These are phyloP conservation scores for Chrysoporthe cubensis DNA, from an alignment of 2,329 filamentous ascomycete species.

Conservation along the genomic window DNA sequence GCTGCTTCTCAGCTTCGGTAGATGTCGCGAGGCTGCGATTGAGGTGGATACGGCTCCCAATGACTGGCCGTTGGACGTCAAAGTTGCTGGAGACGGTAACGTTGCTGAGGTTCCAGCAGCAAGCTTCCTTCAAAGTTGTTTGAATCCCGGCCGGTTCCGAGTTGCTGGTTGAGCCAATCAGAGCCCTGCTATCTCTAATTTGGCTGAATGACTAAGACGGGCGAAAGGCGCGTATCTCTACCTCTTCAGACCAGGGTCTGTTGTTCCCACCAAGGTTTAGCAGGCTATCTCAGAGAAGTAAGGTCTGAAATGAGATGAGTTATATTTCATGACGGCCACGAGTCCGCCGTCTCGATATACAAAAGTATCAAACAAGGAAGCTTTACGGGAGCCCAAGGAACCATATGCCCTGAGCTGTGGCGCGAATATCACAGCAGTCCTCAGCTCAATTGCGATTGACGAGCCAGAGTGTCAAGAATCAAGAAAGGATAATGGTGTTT, in stretches of 20 bases:
- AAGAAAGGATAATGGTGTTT: background rate
- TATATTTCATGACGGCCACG: constrained; percentile 19
- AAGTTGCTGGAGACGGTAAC: constrained; percentile 29
- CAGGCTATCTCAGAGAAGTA: background rate
- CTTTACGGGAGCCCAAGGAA: background rate
- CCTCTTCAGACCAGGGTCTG: background rate
- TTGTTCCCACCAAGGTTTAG: background rate
- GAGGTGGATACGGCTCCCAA: constrained; percentile 44
- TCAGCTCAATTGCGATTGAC: background rate
- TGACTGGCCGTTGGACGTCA: constrained; percentile 37
- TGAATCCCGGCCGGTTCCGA: constrained; percentile 26
- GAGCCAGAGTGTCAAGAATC: background rate
- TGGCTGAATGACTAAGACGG: constrained; percentile 12
- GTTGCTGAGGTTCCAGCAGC: constrained; percentile 28
- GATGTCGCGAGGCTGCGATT: constrained; percentile 38
- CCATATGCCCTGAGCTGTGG: background rate
- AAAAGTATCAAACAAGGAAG: too few species aligned
- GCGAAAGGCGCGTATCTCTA: background rate
- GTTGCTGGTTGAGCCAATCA: constrained; percentile 24
- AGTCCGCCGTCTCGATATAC: background rate
- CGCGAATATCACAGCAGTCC: background rate
- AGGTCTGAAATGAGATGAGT: background rate
- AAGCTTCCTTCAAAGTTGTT: constrained; percentile 28
- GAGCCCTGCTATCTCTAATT: constrained; percentile 23
- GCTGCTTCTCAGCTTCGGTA: constrained; percentile 45